Evolutionary conservation across 2,329 filamentous ascomycete species (phyloP).

Genomic region (Diplodia mutila): DNA sequence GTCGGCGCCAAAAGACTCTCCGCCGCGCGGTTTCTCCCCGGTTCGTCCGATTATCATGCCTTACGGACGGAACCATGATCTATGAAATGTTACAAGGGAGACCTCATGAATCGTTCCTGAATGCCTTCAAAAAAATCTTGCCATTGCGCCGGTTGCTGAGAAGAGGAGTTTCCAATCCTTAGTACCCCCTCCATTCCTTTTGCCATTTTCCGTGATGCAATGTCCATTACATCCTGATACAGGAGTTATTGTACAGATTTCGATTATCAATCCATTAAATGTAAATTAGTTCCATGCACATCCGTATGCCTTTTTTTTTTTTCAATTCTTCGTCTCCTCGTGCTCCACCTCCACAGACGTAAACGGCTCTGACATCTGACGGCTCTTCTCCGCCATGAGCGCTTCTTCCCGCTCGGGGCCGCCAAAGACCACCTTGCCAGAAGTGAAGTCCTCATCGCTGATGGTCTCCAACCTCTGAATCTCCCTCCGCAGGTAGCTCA

Average conservation of each 20-base stretch:
- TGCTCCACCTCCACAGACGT: not conserved
- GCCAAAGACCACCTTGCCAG: slow-evolving; percentile 35
- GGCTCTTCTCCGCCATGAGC: slow-evolving; percentile 9
- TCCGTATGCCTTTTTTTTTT: not conserved
- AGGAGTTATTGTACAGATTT: not conserved
- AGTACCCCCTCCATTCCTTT: not conserved
- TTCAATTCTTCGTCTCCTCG: not conserved
- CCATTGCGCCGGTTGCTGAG: not conserved
- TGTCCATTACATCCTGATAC: not conserved
- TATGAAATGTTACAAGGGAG: not conserved
- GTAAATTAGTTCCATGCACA: not conserved
- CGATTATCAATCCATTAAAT: not conserved
- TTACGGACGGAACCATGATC: not conserved
- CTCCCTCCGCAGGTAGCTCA: slow-evolving; percentile 65
- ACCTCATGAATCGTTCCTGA: not conserved
- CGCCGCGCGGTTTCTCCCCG: too few relatives aligned
- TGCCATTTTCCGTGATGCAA: not conserved
- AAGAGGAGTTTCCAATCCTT: not conserved
- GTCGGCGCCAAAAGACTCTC: too few relatives aligned
- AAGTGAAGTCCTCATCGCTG: slow-evolving; percentile 56
- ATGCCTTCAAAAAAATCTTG: not conserved
- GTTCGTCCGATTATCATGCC: not conserved
- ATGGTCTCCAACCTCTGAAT: slow-evolving; percentile 58
- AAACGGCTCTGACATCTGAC: slow-evolving; percentile 9
- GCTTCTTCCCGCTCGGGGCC: not conserved